Evolutionary conservation across 352 stramenopile genomes (phyloP).

Genomic region (Plasmopara viticola): DNA sequence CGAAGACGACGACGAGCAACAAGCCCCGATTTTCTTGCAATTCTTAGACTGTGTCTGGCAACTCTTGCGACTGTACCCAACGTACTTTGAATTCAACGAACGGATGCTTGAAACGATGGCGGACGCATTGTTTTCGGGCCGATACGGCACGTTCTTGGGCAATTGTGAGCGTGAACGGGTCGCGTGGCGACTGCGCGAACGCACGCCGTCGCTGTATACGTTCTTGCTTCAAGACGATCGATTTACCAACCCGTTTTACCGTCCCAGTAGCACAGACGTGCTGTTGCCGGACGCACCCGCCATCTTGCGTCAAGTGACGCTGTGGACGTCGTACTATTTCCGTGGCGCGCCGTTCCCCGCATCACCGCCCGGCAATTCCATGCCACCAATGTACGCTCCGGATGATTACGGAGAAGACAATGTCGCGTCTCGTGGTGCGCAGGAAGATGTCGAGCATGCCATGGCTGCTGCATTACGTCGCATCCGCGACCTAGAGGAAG

Average conservation of each 20-base stretch:
- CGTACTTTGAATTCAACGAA: conserved; percentile 82
- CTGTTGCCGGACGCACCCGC: conserved; percentile 50
- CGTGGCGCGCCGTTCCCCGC: conserved; percentile 42
- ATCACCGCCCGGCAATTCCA: conserved; percentile 37
- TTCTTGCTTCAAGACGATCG: conserved; percentile 40
- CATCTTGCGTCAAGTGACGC: conserved; percentile 61
- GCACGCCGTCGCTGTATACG: conserved; percentile 70
- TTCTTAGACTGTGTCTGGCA: conserved; percentile 89
- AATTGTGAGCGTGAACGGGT: conserved; percentile 80
- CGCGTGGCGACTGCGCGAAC: conserved; percentile 38
- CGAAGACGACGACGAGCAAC: conserved; percentile 67
- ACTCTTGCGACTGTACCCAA: conserved; percentile 70
- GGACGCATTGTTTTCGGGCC: conserved; percentile 64
- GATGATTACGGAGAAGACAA: conserved; percentile 15
- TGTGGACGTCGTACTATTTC: conserved; percentile 83
- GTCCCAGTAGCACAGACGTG: conserved; percentile 34
- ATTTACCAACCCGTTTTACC: conserved; percentile 75
- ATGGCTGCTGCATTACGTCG: conserved; percentile 46
- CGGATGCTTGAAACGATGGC: conserved; percentile 61
- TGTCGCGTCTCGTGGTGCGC: conserved; percentile 7
- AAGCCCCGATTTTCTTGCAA: conserved; percentile 85
- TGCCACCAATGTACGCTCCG: conserved; percentile 35
- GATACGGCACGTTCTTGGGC: conserved; percentile 83
- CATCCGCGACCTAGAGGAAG: conserved; percentile 51
- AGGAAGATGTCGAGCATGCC: conserved; percentile 52